Base-by-base conservation (phyloP, 441 rosid species). In the Bruguiera hainesii region DNA sequence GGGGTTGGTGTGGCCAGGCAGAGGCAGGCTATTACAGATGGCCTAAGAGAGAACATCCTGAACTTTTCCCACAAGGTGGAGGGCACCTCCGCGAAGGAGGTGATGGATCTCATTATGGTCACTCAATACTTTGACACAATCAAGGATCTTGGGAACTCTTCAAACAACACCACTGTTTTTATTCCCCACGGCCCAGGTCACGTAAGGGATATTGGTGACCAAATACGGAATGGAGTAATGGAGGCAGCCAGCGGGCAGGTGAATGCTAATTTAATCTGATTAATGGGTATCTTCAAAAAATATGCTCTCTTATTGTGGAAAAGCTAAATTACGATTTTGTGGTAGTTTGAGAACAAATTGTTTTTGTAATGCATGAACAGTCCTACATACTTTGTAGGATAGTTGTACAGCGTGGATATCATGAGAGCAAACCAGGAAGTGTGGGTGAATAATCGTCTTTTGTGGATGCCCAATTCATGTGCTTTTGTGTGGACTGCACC, bases 101-200 rank as follows among this genome's bases (percentile, higher is more conserved):
- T 95, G 61, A 90, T 95, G 98, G 98, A 95, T 78, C 87, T 95
- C 64, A 91, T 95, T 68, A 92, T 92, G 99, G 79, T 91, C 77
- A 95, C 98, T 3, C 99, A 90, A 61, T 95, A 95, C 81, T 91
- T 95, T 25, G 97, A 95, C 83, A 92, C 98, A 0, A 83, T 95
- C 68, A 90, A 89, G 65, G 99, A 91, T 72, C 94, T 95, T 0
- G 98, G 99, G 19, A 86, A 83, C 83, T 81, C 94, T 10, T 91
- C 99, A 0, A 90, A 90, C 75, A 91, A 88, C 87, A 91, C 99
- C 6, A 90, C 99, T 1, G 87, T 95, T 35, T 95, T 95, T 57
- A 85, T 95, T 28, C 98, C 99, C 0, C 99, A 91, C 15, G 99
- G 99, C 76, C 98, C 99, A 1, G 98, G 98, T 37, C 97, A 94